These are phyloP conservation scores for Thielaviopsis populi DNA, from an alignment of 2,329 filamentous ascomycete genomes.

Conservation along the genomic window DNA sequence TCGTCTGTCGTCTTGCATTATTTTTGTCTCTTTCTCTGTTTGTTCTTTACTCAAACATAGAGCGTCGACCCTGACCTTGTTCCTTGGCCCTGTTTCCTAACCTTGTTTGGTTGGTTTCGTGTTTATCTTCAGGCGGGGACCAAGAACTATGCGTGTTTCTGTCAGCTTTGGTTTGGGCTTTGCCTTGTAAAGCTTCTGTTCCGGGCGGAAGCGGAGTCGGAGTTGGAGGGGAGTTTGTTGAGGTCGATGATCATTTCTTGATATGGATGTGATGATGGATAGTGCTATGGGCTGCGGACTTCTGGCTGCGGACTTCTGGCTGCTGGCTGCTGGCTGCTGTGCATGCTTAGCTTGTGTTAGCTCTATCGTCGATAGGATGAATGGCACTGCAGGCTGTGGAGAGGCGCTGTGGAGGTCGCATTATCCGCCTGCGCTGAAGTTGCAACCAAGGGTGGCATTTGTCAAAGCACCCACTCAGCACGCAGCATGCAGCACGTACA, in stretches of 20 bases:
- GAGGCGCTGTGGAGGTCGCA: background rate
- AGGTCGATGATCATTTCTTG: too few relatives aligned
- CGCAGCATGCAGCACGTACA: background rate
- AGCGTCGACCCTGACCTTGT: background rate
- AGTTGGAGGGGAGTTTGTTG: too few relatives aligned
- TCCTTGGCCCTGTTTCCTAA: background rate
- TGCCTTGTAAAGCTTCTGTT: background rate
- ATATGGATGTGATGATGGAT: too few relatives aligned
- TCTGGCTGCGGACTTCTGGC: too few relatives aligned
- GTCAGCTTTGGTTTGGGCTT: background rate
- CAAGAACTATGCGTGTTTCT: background rate
- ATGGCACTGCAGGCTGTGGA: too few relatives aligned
- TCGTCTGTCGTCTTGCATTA: background rate
- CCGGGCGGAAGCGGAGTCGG: too few relatives aligned
- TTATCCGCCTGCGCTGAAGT: background rate
- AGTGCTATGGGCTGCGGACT: too few relatives aligned
- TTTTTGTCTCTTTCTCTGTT: constrained; percentile 1
- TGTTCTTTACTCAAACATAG: background rate
- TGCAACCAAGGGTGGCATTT: background rate
- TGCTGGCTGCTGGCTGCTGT: too few relatives aligned
- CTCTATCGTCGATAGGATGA: too few relatives aligned
- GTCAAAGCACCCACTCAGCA: background rate
- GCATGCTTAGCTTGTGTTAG: too few relatives aligned
- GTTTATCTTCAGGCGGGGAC: background rate
- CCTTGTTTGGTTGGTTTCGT: background rate